A percentile compares a stretch with the other conserved stretches of the same genome.
phyloP scores from a whole-genome alignment of 2,329 filamentous ascomycete genomes.

The Myriosclerotinia curreyana region DNA sequence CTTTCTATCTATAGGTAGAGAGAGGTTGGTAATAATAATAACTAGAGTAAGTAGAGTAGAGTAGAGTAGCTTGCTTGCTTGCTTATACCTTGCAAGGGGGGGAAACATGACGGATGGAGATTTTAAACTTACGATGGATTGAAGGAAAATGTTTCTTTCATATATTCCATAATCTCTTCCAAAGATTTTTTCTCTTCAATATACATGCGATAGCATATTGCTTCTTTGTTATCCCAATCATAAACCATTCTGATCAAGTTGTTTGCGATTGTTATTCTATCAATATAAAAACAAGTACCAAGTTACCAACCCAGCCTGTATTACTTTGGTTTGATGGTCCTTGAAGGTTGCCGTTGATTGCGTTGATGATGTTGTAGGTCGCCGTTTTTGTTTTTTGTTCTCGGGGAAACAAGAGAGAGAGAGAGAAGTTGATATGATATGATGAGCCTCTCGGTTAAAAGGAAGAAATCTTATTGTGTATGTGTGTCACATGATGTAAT shows the following conservation, averaged over 20 bases:
- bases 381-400: no score
- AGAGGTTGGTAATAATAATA: no score
- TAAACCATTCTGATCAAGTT: conserved; percentile 46
- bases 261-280: background rate
- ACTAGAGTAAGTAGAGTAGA: no score
- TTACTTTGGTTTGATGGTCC: conserved; percentile 20
- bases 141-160: conserved; percentile 63
- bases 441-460: no score
- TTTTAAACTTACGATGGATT: conserved; percentile 23
- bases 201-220: conserved; percentile 67
- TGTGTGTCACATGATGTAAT: no score
- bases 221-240: conserved; percentile 65
- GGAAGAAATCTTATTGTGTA: no score
- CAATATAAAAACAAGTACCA: no score
- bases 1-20: no score
- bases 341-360: conserved; percentile 20
- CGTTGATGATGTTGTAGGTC: conserved; percentile 22
- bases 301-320: no score
- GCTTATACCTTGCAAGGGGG: conserved; percentile 29
- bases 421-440: background rate
- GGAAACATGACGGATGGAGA: background rate
- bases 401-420: background rate
- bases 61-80: no score
- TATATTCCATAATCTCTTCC: conserved; percentile 71
- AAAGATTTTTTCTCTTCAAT: conserved; percentile 71